Base-by-base conservation (phyloP, 169 alveolate species). In the Cryptosporidium sp. region DNA sequence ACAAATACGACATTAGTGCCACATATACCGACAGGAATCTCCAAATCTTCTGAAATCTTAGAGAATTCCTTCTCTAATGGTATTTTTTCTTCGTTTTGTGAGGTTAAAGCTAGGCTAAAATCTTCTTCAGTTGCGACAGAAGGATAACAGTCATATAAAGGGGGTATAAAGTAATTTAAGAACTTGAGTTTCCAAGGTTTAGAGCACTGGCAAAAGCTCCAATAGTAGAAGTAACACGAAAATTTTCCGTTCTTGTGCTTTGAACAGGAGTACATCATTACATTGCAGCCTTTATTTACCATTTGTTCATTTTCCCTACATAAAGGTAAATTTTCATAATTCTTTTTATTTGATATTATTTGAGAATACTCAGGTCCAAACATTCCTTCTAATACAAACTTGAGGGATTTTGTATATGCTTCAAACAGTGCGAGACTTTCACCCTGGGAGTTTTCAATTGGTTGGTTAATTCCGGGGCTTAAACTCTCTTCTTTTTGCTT, bases 131-230 rank as follows among this genome's bases (percentile, higher is more conserved):
- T n/a, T 3, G 75, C 89, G 3, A 80, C 60, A 16, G 80, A 80
- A 1, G 89, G 89, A 51, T 80, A 62, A n/a, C 89, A 80, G 35
- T 80, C 89, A 51, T 80, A 80, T n/a, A 62, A 18, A n/a, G 89
- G 69, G 6, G 89, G 89, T 29, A 80, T 80, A 10, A 60, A 3
- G 65, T 62, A 80, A 26, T 80, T 80, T 21, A 80, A 51, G 39
- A 44, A 12, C 33, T 45, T 29, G 33, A 60, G 23, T 12, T 35
- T 80, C 89, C 89, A 80, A 29, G 89, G 89, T n/a, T 67, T 80
- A 10, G 73, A 62, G 39, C 89, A 80, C 29, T 42, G 69, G 48
- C 89, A 80, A 65, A 80, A 80, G 29, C 89, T 80, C 89, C 89
- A 80, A 45, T 80, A 80, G 56, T 80, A 80, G 42, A 80, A 80